Percentiles rank a stretch among this genome's conserved stretches.
These are phyloP conservation scores for Mikania micrantha DNA, from an alignment of 129 eudicot genomes.

Conservation along the genomic window DNA sequence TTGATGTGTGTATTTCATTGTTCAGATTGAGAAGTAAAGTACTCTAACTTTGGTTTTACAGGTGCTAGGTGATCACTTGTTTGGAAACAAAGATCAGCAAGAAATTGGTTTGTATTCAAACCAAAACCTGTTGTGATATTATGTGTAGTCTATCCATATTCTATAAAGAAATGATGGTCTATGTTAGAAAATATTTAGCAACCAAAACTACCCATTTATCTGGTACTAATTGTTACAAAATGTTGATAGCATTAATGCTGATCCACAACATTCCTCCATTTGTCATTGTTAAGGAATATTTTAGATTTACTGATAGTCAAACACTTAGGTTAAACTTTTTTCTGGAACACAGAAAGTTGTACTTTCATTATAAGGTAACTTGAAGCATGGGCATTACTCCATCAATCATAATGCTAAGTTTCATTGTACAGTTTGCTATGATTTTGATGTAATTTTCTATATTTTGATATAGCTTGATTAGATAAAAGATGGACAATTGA, in stretches of 20 bases:
- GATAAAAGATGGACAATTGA: conserved; percentile 52
- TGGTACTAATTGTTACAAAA: not conserved
- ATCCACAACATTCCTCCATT: no score
- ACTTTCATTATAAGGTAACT: not conserved
- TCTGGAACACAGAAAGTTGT: not conserved
- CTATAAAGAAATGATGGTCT: not conserved
- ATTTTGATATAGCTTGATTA: conserved; percentile 20
- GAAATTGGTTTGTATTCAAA: not conserved
- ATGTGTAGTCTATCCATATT: not conserved
- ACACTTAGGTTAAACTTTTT: not conserved
- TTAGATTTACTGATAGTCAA: conserved; percentile 4
- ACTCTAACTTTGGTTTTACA: not conserved
- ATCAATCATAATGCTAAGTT: not conserved
- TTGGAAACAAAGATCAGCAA: not conserved
- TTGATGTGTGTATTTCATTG: not conserved
- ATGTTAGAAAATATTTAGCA: not conserved
- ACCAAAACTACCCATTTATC: not conserved
- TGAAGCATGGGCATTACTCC: not conserved
- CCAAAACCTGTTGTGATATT: not conserved
- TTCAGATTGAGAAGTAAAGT: not conserved
- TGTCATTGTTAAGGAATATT: not conserved
- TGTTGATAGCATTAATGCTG: not conserved
- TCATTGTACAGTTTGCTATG: not conserved
- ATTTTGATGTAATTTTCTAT: conserved; percentile 14
- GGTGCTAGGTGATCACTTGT: not conserved